A percentile compares a stretch with the other conserved stretches of the same genome.
phyloP scores from a whole-genome alignment of 1,139 yeast genomes.

The Pneumocystis carinii region DNA sequence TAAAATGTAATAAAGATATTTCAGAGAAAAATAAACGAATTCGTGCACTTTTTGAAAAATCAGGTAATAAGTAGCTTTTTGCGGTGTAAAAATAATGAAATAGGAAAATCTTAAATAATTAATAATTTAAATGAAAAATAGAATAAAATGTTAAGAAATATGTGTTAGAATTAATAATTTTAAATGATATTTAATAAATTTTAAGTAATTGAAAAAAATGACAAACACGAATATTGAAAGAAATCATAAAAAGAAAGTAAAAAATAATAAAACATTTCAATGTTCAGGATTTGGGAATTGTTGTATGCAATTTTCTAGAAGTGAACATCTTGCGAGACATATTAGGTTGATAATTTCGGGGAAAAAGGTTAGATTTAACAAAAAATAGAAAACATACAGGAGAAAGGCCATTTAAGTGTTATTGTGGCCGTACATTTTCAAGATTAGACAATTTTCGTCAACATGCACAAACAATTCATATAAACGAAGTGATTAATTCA shows the following conservation, averaged over 20 bases:
- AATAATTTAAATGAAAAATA: too few relatives aligned
- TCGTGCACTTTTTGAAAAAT: too few relatives aligned
- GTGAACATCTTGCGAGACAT: constrained; percentile 86
- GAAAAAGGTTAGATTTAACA: not conserved
- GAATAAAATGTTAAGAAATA: too few relatives aligned
- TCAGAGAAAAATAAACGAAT: too few relatives aligned
- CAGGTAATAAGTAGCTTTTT: too few relatives aligned
- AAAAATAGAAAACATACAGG: constrained; percentile 69
- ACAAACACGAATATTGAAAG: too few relatives aligned
- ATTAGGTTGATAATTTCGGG: constrained; percentile 25
- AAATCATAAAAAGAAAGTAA: not conserved
- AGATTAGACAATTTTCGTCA: constrained; percentile 80
- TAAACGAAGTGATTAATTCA: constrained; percentile 30
- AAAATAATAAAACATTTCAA: constrained; percentile 33
- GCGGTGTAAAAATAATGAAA: too few relatives aligned
- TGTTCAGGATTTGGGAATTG: constrained; percentile 83
- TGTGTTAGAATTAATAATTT: too few relatives aligned
- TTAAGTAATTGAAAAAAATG: too few relatives aligned
- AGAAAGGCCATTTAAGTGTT: constrained; percentile 84
- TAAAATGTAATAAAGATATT: too few relatives aligned
- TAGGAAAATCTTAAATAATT: too few relatives aligned
- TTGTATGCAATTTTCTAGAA: constrained; percentile 71
- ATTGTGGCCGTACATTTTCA: constrained; percentile 67
- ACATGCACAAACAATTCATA: constrained; percentile 86
- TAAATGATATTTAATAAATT: too few relatives aligned